Evolutionary conservation across 1,284 basidiomycete genomes (phyloP).

Genomic region (Trichosporon ovoides): DNA sequence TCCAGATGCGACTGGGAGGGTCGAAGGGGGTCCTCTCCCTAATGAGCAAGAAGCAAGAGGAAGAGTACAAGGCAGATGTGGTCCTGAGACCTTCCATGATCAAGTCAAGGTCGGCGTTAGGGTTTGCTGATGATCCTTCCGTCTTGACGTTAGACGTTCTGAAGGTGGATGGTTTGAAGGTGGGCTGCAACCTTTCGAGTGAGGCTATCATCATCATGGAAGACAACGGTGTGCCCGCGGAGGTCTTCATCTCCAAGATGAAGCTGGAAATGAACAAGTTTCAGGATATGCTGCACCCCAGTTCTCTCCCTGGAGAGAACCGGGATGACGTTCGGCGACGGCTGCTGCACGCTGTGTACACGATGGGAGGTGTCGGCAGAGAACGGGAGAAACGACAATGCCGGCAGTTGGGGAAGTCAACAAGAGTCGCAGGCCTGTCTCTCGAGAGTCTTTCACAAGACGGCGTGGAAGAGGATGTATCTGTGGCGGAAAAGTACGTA

Average conservation of each 20-base stretch:
- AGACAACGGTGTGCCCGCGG: constrained; percentile 29
- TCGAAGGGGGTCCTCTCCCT: constrained; percentile 38
- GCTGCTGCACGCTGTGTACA: constrained; percentile 21
- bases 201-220: constrained; percentile 33
- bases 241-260: constrained; percentile 21
- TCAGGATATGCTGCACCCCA: constrained; percentile 16
- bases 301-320: constrained; percentile 19
- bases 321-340: constrained; percentile 20
- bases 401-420: constrained; percentile 18
- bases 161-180: constrained; percentile 23
- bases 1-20: constrained; percentile 38
- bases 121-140: constrained; percentile 24
- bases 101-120: constrained; percentile 25
- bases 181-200: constrained; percentile 24
- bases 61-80: constrained; percentile 26
- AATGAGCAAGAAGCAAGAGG: constrained; percentile 29
- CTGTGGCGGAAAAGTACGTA: constrained; percentile 31
- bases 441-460: background rate
- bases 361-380: constrained; percentile 28
- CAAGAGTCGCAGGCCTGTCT: constrained; percentile 26
- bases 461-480: constrained; percentile 8
- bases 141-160: constrained; percentile 32
- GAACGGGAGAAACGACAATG: constrained; percentile 27
- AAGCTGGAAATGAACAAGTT: constrained; percentile 25
- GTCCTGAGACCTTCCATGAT: constrained; percentile 38